phyloP scores from a whole-genome alignment of 164 flowering plant species.

The Dillenia suffruticosa region DNA sequence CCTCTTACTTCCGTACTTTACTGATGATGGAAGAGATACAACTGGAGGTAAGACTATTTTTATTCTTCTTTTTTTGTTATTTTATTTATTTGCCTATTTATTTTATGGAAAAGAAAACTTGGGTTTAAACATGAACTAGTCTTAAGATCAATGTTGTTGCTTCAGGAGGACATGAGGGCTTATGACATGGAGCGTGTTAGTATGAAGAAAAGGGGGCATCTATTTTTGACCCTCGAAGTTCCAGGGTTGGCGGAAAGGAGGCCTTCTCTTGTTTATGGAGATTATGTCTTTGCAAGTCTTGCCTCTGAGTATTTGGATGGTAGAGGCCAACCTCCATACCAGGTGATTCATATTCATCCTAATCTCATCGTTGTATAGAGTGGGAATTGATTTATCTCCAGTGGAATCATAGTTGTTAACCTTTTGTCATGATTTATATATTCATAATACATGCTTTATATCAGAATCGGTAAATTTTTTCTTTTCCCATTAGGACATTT shows the following conservation, averaged over 20 bases:
- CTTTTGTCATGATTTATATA: no score
- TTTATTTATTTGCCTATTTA: neutral
- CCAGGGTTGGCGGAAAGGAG: conserved; percentile 95
- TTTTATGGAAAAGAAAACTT: neutral
- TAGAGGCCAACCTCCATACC: conserved; percentile 23
- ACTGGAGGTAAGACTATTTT: conserved; percentile 53
- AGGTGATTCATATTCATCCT: conserved; percentile 30
- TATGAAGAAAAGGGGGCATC: conserved; percentile 44
- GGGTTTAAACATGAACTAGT: neutral
- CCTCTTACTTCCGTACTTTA: conserved; percentile 48
- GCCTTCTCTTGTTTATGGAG: conserved; percentile 87
- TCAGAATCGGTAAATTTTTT: no score
- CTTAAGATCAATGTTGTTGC: conserved; percentile 8
- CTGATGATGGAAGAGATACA: conserved; percentile 80
- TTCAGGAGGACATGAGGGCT: conserved; percentile 75
- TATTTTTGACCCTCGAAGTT: conserved; percentile 63
- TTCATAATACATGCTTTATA: no score
- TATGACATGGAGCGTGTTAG: conserved; percentile 71
- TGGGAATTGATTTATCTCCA: no score
- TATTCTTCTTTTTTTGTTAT: neutral
- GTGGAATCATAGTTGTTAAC: no score
- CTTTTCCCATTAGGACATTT: no score
- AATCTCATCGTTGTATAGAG: no score
- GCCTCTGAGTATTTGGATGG: conserved; percentile 22
- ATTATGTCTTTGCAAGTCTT: conserved; percentile 54